Evolutionary conservation across 73 alveolate species (phyloP).

Genomic region (Uronychia setigera): DNA sequence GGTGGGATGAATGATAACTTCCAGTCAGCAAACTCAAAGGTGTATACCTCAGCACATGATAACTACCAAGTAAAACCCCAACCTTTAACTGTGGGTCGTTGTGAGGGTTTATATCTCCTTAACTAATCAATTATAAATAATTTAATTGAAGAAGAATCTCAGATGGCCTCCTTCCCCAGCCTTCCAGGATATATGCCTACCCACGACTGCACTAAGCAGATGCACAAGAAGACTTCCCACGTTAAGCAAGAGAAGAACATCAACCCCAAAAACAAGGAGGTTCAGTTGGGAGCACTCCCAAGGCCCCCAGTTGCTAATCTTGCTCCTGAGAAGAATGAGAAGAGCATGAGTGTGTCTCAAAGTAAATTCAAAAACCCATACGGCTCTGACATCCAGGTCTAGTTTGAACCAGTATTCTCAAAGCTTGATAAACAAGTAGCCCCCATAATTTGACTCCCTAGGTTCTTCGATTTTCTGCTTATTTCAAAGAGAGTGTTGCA

Average conservation of each 20-base stretch:
- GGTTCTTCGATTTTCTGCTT: constrained; percentile 88
- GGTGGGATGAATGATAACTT: too few species aligned
- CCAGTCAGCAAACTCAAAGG: too few species aligned
- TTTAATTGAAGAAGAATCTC: constrained; percentile 14
- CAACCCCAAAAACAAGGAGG: constrained; percentile 20
- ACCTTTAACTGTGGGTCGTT: too few species aligned
- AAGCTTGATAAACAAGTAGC: constrained; percentile 85
- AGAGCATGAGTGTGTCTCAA: constrained; percentile 57
- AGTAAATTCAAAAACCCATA: constrained; percentile 50
- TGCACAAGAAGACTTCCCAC: constrained; percentile 46
- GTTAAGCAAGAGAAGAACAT: constrained; percentile 21
- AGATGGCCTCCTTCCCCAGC: constrained; percentile 74
- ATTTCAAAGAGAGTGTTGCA: constrained; percentile 91
- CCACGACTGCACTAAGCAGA: constrained; percentile 70
- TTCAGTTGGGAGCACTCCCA: constrained; percentile 31
- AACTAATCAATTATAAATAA: not conserved
- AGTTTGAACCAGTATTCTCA: constrained; percentile 90
- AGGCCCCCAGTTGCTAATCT: constrained; percentile 55
- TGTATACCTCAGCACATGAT: too few species aligned
- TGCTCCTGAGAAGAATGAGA: constrained; percentile 68
- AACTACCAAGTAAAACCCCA: too few species aligned
- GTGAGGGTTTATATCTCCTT: not conserved
- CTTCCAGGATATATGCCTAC: constrained; percentile 88
- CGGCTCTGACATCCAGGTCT: constrained; percentile 73
- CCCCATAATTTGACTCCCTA: not conserved